These are phyloP conservation scores for Rhynchosporium graminicola DNA, from an alignment of 2,329 filamentous ascomycete genomes.

Conservation along the genomic window DNA sequence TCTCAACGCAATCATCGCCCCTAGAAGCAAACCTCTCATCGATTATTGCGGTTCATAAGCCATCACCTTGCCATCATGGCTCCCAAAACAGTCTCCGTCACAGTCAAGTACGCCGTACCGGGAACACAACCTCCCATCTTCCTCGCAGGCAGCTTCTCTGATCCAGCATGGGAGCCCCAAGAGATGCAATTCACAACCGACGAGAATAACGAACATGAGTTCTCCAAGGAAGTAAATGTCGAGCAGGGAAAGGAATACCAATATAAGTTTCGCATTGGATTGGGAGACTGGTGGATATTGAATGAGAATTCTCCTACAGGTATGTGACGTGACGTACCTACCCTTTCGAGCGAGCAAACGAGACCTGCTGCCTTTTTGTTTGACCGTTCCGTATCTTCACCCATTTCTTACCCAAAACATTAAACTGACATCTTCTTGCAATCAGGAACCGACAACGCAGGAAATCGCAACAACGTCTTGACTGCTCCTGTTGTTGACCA, in stretches of 20 bases:
- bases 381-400: background rate
- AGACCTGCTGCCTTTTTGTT: slow-evolving; percentile 6
- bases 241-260: slow-evolving; percentile 62
- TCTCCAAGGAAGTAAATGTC: slow-evolving; percentile 56
- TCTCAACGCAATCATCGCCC: background rate
- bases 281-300: slow-evolving; percentile 69
- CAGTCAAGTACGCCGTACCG: slow-evolving; percentile 59
- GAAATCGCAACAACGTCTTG: slow-evolving; percentile 56
- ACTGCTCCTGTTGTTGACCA: slow-evolving; percentile 36
- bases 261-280: slow-evolving; percentile 73
- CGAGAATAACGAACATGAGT: slow-evolving; percentile 56
- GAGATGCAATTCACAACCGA: slow-evolving; percentile 62
- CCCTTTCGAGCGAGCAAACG: slow-evolving; percentile 1
- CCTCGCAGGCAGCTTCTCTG: slow-evolving; percentile 68
- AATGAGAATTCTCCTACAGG: slow-evolving; percentile 63
- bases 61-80: slow-evolving; percentile 26
- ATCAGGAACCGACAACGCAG: slow-evolving; percentile 51
- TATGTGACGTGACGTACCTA: slow-evolving; percentile 42
- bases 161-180: slow-evolving; percentile 64
- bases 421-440: slow-evolving; percentile 15
- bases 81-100: slow-evolving; percentile 23
- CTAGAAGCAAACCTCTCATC: background rate
- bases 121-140: slow-evolving; percentile 68
- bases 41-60: slow-evolving; percentile 5
- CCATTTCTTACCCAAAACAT: background rate